A percentile compares a stretch with the other conserved stretches of the same genome.
phyloP scores from a whole-genome alignment of 257 asterid genomes.

The Penstemon barbatus region DNA sequence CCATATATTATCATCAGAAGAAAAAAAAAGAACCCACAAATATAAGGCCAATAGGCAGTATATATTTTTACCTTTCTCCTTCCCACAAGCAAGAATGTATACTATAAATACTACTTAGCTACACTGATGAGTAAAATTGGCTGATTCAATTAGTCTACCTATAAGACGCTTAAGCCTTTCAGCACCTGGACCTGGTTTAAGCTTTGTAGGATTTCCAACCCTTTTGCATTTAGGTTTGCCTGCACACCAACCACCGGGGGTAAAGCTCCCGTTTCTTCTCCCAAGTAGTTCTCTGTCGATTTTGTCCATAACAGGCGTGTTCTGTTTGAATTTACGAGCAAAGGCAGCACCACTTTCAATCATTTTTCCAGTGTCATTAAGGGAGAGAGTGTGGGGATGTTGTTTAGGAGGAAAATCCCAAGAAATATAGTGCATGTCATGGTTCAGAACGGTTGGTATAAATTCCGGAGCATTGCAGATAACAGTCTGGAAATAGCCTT shows the following conservation, averaged over 20 bases:
- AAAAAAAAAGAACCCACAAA: conserved; percentile 11
- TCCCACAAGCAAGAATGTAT: conserved; percentile 26
- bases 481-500: conserved; percentile 93
- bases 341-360: conserved; percentile 75
- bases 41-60: conserved; percentile 19
- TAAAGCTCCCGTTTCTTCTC: conserved; percentile 61
- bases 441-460: conserved; percentile 71
- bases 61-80: conserved; percentile 1
- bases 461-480: conserved; percentile 88
- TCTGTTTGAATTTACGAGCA: conserved; percentile 78
- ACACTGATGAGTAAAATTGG: conserved; percentile 53
- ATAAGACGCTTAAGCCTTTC: conserved; percentile 63
- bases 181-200: conserved; percentile 77
- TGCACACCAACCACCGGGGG: conserved; percentile 93
- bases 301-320: conserved; percentile 58
- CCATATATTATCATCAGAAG: background rate
- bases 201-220: conserved; percentile 55
- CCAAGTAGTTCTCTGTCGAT: conserved; percentile 66
- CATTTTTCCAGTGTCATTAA: conserved; percentile 68
- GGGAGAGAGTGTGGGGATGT: conserved; percentile 67
- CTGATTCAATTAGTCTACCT: conserved; percentile 40
- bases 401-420: conserved; percentile 93
- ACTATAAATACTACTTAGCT: conserved; percentile 38
- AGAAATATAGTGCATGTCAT: conserved; percentile 90
- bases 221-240: conserved; percentile 71